phyloP scores from a whole-genome alignment of 2,329 filamentous ascomycete species.

The Aspergillus sergii region DNA sequence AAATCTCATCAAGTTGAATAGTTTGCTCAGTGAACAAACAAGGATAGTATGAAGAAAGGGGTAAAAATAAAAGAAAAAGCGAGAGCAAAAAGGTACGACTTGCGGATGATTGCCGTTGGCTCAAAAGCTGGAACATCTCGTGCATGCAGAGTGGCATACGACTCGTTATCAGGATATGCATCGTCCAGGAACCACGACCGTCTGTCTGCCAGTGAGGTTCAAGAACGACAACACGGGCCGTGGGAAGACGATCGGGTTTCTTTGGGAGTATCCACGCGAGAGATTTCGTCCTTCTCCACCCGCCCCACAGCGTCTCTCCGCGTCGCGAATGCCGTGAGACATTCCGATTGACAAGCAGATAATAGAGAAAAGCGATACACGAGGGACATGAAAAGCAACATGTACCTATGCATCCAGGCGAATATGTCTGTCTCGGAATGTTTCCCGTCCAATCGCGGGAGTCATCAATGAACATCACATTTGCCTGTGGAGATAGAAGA shows the following conservation, averaged over 20 bases:
- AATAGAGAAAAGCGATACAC: not conserved
- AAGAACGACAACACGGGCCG: not conserved
- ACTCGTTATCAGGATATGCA: conserved; percentile 1
- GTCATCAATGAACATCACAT: not conserved
- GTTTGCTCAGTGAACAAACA: not conserved
- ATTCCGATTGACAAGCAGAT: not conserved
- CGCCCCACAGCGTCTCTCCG: not conserved
- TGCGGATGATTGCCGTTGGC: not conserved
- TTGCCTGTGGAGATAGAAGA: not conserved
- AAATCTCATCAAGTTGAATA: not conserved
- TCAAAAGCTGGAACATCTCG: not conserved
- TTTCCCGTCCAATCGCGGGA: not conserved
- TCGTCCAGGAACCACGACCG: not conserved
- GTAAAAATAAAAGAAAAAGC: not conserved
- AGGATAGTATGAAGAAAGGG: not conserved
- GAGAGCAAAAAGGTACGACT: not conserved
- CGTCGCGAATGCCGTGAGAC: not conserved
- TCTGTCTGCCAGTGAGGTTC: not conserved
- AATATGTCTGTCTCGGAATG: not conserved
- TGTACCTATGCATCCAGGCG: not conserved
- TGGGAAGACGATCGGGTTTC: not conserved
- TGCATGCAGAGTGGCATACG: not conserved
- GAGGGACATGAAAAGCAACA: not conserved
- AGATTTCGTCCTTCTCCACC: not conserved
- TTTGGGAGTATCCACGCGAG: not conserved